Percentiles rank a stretch among this genome's conserved stretches.
Evolutionary conservation across 2,329 filamentous ascomycete genomes (phyloP).

Genomic region (Chaetomium olivaceum): DNA sequence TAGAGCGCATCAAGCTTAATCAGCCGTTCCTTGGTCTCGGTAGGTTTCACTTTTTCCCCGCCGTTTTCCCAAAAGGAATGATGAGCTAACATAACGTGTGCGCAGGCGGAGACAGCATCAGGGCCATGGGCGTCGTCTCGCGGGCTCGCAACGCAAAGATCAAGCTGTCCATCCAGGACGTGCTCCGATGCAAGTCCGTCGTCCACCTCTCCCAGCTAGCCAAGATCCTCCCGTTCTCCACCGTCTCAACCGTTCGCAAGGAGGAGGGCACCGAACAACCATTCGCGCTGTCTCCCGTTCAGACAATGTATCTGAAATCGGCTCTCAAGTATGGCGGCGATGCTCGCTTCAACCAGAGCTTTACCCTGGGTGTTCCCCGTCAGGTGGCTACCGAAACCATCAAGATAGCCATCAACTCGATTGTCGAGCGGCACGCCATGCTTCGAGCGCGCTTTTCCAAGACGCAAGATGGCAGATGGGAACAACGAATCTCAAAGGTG

Average conservation of each 20-base stretch:
- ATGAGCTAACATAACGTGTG: conserved; percentile 6
- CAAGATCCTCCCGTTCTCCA: conserved; percentile 14
- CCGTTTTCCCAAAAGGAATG: background rate
- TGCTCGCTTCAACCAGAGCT: conserved; percentile 33
- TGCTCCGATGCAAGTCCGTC: conserved; percentile 30
- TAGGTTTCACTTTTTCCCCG: conserved; percentile 8
- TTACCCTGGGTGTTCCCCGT: conserved; percentile 21
- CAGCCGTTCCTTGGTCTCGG: conserved; percentile 29
- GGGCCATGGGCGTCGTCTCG: conserved; percentile 33
- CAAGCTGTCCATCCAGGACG: conserved; percentile 29
- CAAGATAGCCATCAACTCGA: conserved; percentile 23
- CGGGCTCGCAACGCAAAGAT: conserved; percentile 30
- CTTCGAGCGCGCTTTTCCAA: conserved; percentile 27
- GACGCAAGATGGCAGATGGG: conserved; percentile 23
- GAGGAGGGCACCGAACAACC: conserved; percentile 18
- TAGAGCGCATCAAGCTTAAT: conserved; percentile 27
- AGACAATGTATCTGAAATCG: conserved; percentile 27
- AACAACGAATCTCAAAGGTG: conserved; percentile 27
- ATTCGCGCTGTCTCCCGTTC: conserved; percentile 30
- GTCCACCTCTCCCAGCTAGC: conserved; percentile 29
- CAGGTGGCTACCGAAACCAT: conserved; percentile 18
- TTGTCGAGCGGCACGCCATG: conserved; percentile 32
- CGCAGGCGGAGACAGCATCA: conserved; percentile 32
- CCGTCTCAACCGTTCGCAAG: background rate
- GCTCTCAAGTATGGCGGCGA: conserved; percentile 19